Base-by-base conservation (phyloP, 2,329 filamentous ascomycete species). In the Myriosclerotinia duriaeana region DNA sequence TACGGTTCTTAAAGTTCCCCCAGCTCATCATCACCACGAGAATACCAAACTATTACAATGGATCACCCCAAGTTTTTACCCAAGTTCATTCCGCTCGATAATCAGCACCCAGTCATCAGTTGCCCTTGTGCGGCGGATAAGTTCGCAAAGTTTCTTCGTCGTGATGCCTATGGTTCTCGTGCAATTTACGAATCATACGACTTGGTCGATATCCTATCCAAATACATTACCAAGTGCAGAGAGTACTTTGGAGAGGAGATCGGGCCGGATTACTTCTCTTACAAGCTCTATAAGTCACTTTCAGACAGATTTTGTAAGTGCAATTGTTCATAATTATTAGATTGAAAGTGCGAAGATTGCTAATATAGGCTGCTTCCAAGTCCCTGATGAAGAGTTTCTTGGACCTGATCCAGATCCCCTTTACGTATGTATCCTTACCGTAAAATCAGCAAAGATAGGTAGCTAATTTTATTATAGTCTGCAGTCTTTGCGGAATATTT, bases 241-340 rank as follows among this genome's bases (percentile, higher is more conserved):
- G 55, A 46, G 4, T 46, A 34, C 5, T 44, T 34, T 20, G 40
- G 22, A n/a, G 3, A 44, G 2, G 46, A 26, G 1, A 5, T 22
- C 0, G 1, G 48, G 2, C 5, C 5, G 0, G n/a, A 9, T 1
- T 48, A 22, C 2, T 36, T 36, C 8, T 0, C 36, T 15, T 59
- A 15, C 15, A 9, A 3, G 2, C 22, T 30, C 11, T 6, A 59
- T 3, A 59, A 46, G 12, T 1, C 42, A 6, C 34, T 48, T 30
- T 48, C 17, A 3, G 12, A 36, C 6, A 26, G n/a, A 9, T 36
- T 14, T 1, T 46, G 22, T 59, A 48, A 48, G 56, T 22, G 7
- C 3, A n/a, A 17, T 8, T 12, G 4, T 11, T 50, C 46, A 50
- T n/a, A 22, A 14, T 17, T 20, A 7, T 30, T 15, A 0, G 1